Percentiles rank a stretch among this genome's conserved stretches.
These are phyloP conservation scores for Solanum hybrid DNA, from an alignment of 305 asterid genomes.

Conservation along the genomic window DNA sequence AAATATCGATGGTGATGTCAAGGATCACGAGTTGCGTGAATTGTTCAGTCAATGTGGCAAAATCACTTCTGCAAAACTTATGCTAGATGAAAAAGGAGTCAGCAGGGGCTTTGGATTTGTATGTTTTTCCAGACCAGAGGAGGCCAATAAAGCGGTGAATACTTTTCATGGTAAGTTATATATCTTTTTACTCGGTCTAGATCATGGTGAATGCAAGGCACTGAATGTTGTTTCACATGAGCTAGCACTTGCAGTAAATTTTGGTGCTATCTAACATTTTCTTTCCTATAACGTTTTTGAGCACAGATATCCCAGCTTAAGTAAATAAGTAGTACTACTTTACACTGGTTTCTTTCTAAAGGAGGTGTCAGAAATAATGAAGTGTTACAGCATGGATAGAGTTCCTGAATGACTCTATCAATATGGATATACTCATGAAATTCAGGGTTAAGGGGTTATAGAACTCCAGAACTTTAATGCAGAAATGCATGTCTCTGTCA, in stretches of 20 bases:
- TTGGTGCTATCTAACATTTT: background rate
- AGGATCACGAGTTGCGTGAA: constrained; percentile 57
- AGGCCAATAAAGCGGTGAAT: constrained; percentile 59
- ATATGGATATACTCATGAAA: background rate
- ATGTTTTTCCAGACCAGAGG: constrained; percentile 75
- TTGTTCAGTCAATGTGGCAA: constrained; percentile 63
- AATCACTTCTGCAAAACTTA: constrained; percentile 69
- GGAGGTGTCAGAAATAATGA: background rate
- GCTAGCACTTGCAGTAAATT: background rate
- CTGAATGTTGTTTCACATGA: background rate
- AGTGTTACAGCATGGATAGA: background rate
- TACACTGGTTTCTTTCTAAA: background rate
- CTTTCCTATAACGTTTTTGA: background rate
- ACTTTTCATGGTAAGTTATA: constrained; percentile 48
- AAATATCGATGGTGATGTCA: constrained; percentile 60
- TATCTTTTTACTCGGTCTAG: background rate
- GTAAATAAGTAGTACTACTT: background rate
- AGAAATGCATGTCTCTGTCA: background rate
- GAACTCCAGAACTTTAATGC: background rate
- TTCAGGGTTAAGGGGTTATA: background rate
- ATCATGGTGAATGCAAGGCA: background rate
- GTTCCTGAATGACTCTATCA: background rate
- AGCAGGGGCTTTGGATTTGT: constrained; percentile 90
- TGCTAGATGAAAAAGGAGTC: constrained; percentile 73
- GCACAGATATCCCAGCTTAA: background rate